phyloP scores from a whole-genome alignment of 495 filamentous ascomycete genomes.

The Apiosordaria backusii region DNA sequence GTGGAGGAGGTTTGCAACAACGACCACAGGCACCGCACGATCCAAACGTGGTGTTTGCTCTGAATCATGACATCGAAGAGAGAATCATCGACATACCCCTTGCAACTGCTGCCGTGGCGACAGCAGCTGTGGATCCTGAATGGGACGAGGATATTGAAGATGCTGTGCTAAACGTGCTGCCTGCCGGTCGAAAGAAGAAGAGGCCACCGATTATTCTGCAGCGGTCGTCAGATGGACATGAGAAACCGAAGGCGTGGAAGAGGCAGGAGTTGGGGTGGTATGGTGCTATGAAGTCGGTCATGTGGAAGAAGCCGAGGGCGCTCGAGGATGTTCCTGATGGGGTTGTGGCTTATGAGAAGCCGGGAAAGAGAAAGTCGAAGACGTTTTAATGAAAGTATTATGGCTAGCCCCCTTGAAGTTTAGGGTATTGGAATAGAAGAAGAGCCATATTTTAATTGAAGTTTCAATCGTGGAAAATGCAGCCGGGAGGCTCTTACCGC shows the following conservation, averaged over 20 bases:
- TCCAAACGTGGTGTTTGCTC: constrained; percentile 4
- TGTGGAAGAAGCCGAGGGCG: constrained; percentile 20
- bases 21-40: not conserved
- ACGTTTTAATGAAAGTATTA: constrained; percentile 15
- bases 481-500: too few species aligned
- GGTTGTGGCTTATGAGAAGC: constrained; percentile 21
- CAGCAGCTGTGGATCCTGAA: not conserved
- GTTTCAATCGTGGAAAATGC: too few species aligned
- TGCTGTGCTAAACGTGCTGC: constrained; percentile 2
- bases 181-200: not conserved
- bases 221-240: constrained; percentile 25
- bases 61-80: constrained; percentile 15
- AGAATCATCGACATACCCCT: constrained; percentile 8
- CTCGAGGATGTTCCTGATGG: constrained; percentile 22
- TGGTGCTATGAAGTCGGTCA: constrained; percentile 29
- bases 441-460: too few species aligned
- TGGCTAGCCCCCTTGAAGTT: too few species aligned
- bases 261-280: constrained; percentile 40
- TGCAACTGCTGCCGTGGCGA: not conserved
- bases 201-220: constrained; percentile 36
- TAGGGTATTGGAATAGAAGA: too few species aligned
- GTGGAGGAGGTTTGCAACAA: not conserved
- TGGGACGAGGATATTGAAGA: constrained; percentile 14
- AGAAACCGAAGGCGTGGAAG: constrained; percentile 35
- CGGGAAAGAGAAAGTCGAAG: constrained; percentile 16